Percentiles rank a stretch among this genome's conserved stretches.
These are phyloP conservation scores for Articulospora tetracladia DNA, from an alignment of 495 filamentous ascomycete genomes.

Conservation along the genomic window DNA sequence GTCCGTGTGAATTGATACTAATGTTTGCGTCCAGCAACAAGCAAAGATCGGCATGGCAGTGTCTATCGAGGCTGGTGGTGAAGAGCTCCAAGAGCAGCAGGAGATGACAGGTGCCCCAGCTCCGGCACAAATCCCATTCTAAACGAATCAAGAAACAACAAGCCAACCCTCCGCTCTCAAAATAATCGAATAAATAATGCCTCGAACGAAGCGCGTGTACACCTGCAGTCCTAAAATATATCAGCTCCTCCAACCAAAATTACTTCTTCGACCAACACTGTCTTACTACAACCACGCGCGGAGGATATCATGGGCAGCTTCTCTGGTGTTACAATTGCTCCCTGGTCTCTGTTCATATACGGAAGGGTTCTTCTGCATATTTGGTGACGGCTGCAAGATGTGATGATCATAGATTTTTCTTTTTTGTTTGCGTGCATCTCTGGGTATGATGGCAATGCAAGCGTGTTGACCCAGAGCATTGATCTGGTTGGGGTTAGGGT, in stretches of 20 bases:
- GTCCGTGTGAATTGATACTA: slow-evolving; percentile 23
- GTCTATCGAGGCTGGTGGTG: slow-evolving; percentile 83
- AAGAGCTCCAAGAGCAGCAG: slow-evolving; percentile 91
- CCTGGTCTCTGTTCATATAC: slow-evolving; percentile 1
- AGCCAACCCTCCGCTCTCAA: slow-evolving; percentile 22
- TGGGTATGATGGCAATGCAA: slow-evolving; percentile 13
- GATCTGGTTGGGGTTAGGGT: slow-evolving; percentile 1
- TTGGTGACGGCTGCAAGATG: slow-evolving; percentile 22
- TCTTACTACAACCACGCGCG: slow-evolving; percentile 23
- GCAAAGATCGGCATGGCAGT: slow-evolving; percentile 94
- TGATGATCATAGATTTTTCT: slow-evolving; percentile 28
- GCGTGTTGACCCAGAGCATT: slow-evolving; percentile 15
- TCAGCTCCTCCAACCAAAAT: slow-evolving; percentile 14
- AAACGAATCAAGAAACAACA: slow-evolving; percentile 26
- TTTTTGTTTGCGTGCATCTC: slow-evolving; percentile 21
- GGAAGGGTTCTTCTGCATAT: slow-evolving; percentile 21
- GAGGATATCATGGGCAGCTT: slow-evolving; percentile 10
- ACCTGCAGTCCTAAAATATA: slow-evolving; percentile 14
- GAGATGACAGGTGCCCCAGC: slow-evolving; percentile 49
- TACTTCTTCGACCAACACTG: slow-evolving; percentile 20
- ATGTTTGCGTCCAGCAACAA: slow-evolving; percentile 61
- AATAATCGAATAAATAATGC: slow-evolving; percentile 24
- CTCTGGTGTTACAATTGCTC: slow-evolving; percentile 10
- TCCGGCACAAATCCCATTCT: slow-evolving; percentile 54
- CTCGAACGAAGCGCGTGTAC: slow-evolving; percentile 11